A percentile compares a stretch with the other conserved stretches of the same genome.
phyloP scores from a whole-genome alignment of 768 basidiomycete genomes.

The Lactarius pseudohatsudake region DNA sequence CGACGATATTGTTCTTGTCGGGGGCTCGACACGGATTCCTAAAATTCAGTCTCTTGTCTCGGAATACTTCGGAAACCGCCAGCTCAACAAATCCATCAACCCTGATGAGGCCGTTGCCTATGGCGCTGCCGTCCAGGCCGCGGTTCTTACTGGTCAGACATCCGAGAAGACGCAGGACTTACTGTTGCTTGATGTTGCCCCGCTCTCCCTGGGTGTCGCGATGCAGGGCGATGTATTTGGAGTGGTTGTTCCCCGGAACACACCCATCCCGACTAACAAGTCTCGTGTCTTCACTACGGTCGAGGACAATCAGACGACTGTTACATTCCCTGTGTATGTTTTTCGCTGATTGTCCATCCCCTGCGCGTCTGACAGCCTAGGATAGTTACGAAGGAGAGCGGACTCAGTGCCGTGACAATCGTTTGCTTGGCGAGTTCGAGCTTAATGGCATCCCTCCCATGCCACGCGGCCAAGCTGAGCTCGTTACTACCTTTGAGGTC shows the following conservation, averaged over 20 bases:
- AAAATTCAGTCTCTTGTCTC: constrained; percentile 98
- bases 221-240: constrained; percentile 99
- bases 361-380: constrained; percentile 22
- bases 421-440: constrained; percentile 99
- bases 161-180: constrained; percentile 99
- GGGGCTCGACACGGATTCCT: constrained; percentile 99
- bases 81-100: constrained; percentile 99
- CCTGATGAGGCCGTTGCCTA: constrained; percentile 99
- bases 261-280: constrained; percentile 99
- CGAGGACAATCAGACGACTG: constrained; percentile 99
- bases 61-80: constrained; percentile 97
- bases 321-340: constrained; percentile 96
- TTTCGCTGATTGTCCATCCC: background rate
- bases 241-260: constrained; percentile 99
- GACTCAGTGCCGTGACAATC: constrained; percentile 99
- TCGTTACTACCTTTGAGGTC: constrained; percentile 98
- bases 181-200: constrained; percentile 96
- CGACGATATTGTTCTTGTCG: constrained; percentile 98
- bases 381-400: constrained; percentile 96
- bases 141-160: constrained; percentile 96
- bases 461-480: constrained; percentile 99
- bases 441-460: constrained; percentile 98
- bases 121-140: constrained; percentile 99
- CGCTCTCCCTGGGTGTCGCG: constrained; percentile 98
- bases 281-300: constrained; percentile 98